Conservation (phyloP, 2,329 filamentous ascomycete genomes). For the Xylariaceae sp. region DNA sequence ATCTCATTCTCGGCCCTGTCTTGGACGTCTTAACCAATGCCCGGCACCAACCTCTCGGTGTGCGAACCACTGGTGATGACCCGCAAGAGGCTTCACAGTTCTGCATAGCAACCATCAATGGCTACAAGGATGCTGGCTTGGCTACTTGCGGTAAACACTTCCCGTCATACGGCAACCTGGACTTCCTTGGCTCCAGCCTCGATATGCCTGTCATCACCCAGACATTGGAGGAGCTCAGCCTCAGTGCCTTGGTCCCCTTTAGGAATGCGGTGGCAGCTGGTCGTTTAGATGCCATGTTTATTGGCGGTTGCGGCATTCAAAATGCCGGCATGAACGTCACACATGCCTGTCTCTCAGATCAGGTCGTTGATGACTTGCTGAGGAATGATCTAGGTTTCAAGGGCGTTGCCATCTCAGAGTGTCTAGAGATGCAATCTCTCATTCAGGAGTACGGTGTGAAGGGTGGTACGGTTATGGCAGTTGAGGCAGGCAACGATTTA, state of each 20-base stretch:
- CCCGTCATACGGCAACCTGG: slow-evolving; percentile 89
- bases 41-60: slow-evolving; percentile 82
- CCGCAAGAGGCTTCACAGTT: slow-evolving; percentile 93
- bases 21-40: slow-evolving; percentile 92
- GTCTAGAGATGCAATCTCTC: slow-evolving; percentile 91
- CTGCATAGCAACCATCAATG: slow-evolving; percentile 83
- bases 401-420: slow-evolving; percentile 91
- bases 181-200: slow-evolving; percentile 83
- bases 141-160: slow-evolving; percentile 94
- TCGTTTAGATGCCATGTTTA: slow-evolving; percentile 84
- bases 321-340: slow-evolving; percentile 90
- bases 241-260: slow-evolving; percentile 89
- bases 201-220: slow-evolving; percentile 96
- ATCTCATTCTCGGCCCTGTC: slow-evolving; percentile 90
- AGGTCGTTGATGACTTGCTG: slow-evolving; percentile 85
- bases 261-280: slow-evolving; percentile 82
- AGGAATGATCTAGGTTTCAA: slow-evolving; percentile 85
- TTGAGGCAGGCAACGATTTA: slow-evolving; percentile 91
- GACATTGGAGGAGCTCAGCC: slow-evolving; percentile 82
- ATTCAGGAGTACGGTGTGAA: slow-evolving; percentile 96
- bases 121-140: slow-evolving; percentile 85
- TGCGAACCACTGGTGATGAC: slow-evolving; percentile 85
- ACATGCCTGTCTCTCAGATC: slow-evolving; percentile 88
- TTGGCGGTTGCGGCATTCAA: slow-evolving; percentile 88
- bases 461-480: slow-evolving; percentile 94